Evolutionary conservation across 768 basidiomycete species (phyloP), one percentile per base, ranked within the genome.

Genomic region (Clavulina sp.): DNA sequence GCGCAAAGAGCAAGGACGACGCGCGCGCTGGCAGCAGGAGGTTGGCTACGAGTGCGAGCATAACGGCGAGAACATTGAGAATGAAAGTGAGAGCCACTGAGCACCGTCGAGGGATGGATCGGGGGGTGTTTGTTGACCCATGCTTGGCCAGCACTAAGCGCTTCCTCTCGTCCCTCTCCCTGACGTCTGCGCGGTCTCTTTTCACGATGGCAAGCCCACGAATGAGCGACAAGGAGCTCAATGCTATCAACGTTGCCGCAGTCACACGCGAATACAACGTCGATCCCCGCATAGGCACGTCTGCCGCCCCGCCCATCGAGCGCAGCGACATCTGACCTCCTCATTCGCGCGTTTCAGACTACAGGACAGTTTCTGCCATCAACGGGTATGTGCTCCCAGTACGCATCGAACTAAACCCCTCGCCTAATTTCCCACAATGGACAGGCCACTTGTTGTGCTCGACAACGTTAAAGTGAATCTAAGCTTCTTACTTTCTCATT

Each of bases 311-410:
- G 36, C 21, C 13, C 36, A 58, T 54, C 36, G 54, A 44, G 41
- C 40, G 52, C 44, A 55, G 52, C 52, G 59, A 54, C 60, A 51
- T 13, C 13, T 46, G 43, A 9, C 13, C 13, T 21, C 36, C 26
- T 34, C 40, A 43, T 51, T 36, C 9, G 19, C 21, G 23, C 31
- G 9, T 41, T 26, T 9, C 63, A 92, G 91, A 96, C 68, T 96
- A 96, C 69, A 77, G 88, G 57, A 96, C 92, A n/a, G 95, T 99
- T 49, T 89, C 91, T 60, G 93, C 91, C 56, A 84, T 97, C 68
- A 97, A 97, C 62, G 95, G 93, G 91, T 85, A 62, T 68, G 77
- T 66, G 28, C 30, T 46, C 44, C 44, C 34, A 26, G 6, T 51
- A 16, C 29, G n/a, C 13, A 38, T 38, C 9, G 34, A 38, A 38